phyloP scores from a whole-genome alignment of 75 land plant species.

The Cupressus sempervirens region DNA sequence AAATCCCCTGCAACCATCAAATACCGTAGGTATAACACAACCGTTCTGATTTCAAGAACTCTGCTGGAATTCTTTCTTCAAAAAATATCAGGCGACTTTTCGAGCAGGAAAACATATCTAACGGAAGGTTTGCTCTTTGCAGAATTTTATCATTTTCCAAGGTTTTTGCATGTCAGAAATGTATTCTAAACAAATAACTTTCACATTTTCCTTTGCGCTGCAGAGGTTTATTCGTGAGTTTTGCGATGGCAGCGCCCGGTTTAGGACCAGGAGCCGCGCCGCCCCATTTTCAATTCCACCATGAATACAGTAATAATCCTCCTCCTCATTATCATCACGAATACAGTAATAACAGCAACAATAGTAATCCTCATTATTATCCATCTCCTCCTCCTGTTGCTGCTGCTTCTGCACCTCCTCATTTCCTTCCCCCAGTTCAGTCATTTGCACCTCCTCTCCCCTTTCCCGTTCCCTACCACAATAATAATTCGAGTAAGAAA shows the following conservation, averaged over 20 bases:
- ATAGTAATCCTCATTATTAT: constrained; percentile 4
- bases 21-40: too few species aligned
- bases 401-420: constrained; percentile 4
- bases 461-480: background rate
- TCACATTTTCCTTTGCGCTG: background rate
- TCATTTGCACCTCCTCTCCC: background rate
- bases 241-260: constrained; percentile 10
- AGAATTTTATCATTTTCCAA: background rate
- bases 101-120: background rate
- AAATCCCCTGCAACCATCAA: background rate
- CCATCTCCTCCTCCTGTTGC: background rate
- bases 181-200: background rate
- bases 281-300: background rate
- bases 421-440: background rate
- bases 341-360: background rate
- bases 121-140: background rate
- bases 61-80: background rate
- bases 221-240: background rate
- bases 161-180: background rate
- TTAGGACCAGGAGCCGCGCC: background rate
- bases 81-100: background rate
- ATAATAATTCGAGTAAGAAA: background rate
- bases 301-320: background rate
- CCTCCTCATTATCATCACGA: background rate
- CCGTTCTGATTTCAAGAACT: too few species aligned